These are phyloP conservation scores for Eragrostis nindensis DNA, from an alignment of 176 grass and related monocot genomes.

Conservation along the genomic window DNA sequence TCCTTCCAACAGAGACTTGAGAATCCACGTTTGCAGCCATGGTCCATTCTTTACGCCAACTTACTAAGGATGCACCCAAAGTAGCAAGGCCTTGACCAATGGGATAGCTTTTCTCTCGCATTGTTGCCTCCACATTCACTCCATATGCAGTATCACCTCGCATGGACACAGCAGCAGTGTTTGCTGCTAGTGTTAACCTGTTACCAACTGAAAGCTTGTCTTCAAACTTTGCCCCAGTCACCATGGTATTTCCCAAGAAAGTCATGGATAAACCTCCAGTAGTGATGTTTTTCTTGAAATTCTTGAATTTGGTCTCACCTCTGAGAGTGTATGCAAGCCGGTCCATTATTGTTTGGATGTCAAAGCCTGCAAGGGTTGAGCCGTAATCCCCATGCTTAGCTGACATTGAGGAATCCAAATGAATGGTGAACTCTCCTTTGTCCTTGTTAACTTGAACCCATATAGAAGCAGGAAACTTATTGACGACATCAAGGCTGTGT, in stretches of 20 bases:
- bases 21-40: conserved; percentile 71
- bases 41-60: conserved; percentile 63
- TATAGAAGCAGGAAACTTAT: conserved; percentile 59
- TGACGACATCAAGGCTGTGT: conserved; percentile 51
- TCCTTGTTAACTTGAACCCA: conserved; percentile 84
- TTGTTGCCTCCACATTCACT: conserved; percentile 62
- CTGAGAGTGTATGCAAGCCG: conserved; percentile 69
- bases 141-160: conserved; percentile 62
- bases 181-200: conserved; percentile 57
- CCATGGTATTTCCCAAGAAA: conserved; percentile 66
- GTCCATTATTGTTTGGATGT: conserved; percentile 70
- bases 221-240: conserved; percentile 74
- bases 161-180: conserved; percentile 61
- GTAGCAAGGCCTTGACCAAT: conserved; percentile 62
- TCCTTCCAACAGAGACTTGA: conserved; percentile 64
- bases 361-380: conserved; percentile 75
- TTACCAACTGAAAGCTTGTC: conserved; percentile 68
- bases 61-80: conserved; percentile 68
- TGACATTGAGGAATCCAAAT: conserved; percentile 80
- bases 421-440: conserved; percentile 82
- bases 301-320: conserved; percentile 79
- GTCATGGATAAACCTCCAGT: conserved; percentile 79
- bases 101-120: conserved; percentile 61
- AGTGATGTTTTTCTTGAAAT: conserved; percentile 62
- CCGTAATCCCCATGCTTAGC: conserved; percentile 70